Base-by-base conservation (phyloP, 106 monocot genomes). In the Amphibolis antarctica region DNA sequence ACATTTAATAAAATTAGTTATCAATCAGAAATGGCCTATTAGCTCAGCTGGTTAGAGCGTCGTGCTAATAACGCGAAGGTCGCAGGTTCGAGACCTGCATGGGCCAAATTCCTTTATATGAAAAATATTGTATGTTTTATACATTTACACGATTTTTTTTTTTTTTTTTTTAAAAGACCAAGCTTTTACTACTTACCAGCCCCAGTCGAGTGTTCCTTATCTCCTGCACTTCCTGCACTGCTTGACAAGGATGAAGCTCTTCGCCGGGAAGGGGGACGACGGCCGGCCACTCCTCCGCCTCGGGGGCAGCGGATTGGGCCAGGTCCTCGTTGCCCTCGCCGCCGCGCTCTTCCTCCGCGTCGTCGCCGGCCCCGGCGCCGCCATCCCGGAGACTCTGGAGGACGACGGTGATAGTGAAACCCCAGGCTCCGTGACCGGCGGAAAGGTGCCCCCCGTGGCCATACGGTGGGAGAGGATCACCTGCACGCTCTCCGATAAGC, bases 21-120 rank as follows among this genome's bases (percentile, higher is more conserved):
- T n/a, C n/a, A n/a, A n/a, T n/a, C n/a, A n/a, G n/a, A n/a, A n/a
- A n/a, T 15, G 92, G 92, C 92, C 92, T 80, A 86, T 93, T 93
- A 89, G 88, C 88, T 93, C 93, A 93, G 93, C 77, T 93, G 93
- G 88, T 93, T 93, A 94, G 88, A 86, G 88, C 88, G 89, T 94
- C 93, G 83, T 94, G 89, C 89, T 94, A 94, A 94, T 89, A 94
- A 89, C 85, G 85, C 88, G 79, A 86, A 94, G 86, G 86, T 84
- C 83, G 77, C 81, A 86, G 86, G 89, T 89, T 96, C 81, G 83
- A 86, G 89, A 96, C 89, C 94, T 89, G 89, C 83, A 86, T 89
- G 72, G 94, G 89, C 81, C 89, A 94, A 36, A n/a, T n/a, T n/a
- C n/a, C n/a, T n/a, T n/a, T n/a, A n/a, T n/a, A n/a, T n/a, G n/a